Evolutionary conservation across 768 basidiomycete species (phyloP).

Genomic region (Lactifluus rugatus): DNA sequence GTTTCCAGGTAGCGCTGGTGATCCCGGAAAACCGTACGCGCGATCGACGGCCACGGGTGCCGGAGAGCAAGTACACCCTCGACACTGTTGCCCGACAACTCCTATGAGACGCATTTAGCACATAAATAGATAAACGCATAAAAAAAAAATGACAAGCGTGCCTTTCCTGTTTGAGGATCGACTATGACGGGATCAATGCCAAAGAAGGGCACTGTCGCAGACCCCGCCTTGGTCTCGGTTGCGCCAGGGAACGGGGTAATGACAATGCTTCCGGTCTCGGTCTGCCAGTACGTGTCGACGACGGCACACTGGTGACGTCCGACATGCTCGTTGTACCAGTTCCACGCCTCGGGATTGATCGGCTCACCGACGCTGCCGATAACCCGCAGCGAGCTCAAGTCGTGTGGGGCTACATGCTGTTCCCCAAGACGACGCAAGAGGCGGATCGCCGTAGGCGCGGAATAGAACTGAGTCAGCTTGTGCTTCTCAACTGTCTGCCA

Average conservation of each 20-base stretch:
- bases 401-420: constrained; percentile 75
- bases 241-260: constrained; percentile 95
- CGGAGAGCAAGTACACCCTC: constrained; percentile 86
- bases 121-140: neutral
- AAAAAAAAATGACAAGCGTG: constrained; percentile 20
- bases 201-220: constrained; percentile 97
- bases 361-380: constrained; percentile 95
- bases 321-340: constrained; percentile 97
- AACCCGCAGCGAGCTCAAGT: constrained; percentile 74
- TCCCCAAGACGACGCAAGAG: constrained; percentile 78
- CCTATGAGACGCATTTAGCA: constrained; percentile 26
- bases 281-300: constrained; percentile 96
- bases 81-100: constrained; percentile 68
- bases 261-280: constrained; percentile 94
- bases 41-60: constrained; percentile 91
- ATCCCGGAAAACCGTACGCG: constrained; percentile 84
- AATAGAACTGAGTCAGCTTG: constrained; percentile 94
- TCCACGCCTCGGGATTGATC: constrained; percentile 98
- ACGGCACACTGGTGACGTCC: constrained; percentile 83
- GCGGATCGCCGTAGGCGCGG: constrained; percentile 90
- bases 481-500: constrained; percentile 94
- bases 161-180: constrained; percentile 71
- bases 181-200: constrained; percentile 85
- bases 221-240: constrained; percentile 90
- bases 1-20: constrained; percentile 79